These are phyloP conservation scores for Leccinum fibrillosum DNA, from an alignment of 768 basidiomycete species.

Conservation along the genomic window DNA sequence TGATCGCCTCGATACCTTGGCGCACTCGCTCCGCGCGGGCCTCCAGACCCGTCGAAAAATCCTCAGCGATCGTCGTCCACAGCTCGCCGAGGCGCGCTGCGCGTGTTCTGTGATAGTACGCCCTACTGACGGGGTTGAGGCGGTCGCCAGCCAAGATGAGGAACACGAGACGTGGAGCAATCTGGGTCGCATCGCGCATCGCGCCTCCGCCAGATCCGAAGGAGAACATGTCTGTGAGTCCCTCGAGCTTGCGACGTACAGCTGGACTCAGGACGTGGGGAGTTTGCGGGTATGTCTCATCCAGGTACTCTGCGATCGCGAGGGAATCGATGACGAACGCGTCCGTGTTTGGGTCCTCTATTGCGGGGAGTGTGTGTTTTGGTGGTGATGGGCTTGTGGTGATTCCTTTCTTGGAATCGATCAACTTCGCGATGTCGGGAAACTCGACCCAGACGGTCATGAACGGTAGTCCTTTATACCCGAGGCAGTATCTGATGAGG, in stretches of 20 bases:
- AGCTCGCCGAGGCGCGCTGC: constrained; percentile 32
- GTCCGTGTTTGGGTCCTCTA: constrained; percentile 42
- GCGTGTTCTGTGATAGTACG: constrained; percentile 40
- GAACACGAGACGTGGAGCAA: constrained; percentile 14
- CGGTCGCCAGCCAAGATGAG: constrained; percentile 21
- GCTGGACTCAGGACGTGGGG: constrained; percentile 37
- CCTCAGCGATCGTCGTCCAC: constrained; percentile 31
- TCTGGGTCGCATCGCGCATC: background rate
- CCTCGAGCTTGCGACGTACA: constrained; percentile 32
- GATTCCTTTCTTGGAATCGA: constrained; percentile 19
- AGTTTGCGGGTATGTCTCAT: constrained; percentile 44
- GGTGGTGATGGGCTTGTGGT: constrained; percentile 16
- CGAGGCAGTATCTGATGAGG: constrained; percentile 12
- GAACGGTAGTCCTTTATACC: constrained; percentile 13
- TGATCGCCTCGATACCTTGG: constrained; percentile 7
- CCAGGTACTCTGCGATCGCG: constrained; percentile 49
- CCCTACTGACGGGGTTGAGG: constrained; percentile 33
- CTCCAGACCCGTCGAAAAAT: constrained; percentile 24
- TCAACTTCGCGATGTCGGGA: constrained; percentile 42
- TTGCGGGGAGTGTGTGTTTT: constrained; percentile 45
- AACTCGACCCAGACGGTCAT: constrained; percentile 26
- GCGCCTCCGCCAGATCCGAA: constrained; percentile 1
- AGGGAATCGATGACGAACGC: constrained; percentile 40
- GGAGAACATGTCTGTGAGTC: constrained; percentile 22
- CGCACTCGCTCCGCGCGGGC: constrained; percentile 24